phyloP scores from a whole-genome alignment of 1,139 yeast species.

The Suhomyces choctaworum region DNA sequence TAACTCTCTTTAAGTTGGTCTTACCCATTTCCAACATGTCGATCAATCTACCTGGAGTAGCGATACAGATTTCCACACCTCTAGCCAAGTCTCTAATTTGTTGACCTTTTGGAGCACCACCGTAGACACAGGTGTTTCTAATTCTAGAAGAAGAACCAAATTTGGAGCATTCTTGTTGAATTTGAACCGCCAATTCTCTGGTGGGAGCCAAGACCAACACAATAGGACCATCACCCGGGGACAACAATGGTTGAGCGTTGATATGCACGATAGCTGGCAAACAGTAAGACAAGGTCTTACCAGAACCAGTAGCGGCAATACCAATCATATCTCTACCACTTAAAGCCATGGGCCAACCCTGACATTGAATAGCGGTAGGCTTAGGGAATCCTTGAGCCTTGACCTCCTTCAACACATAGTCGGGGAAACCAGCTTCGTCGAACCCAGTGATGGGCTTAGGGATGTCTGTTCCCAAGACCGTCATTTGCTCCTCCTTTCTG shows the following conservation, averaged over 20 bases:
- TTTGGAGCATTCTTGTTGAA: constrained; percentile 92
- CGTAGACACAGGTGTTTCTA: constrained; percentile 96
- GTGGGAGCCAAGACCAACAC: constrained; percentile 96
- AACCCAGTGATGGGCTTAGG: constrained; percentile 93
- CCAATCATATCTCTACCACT: constrained; percentile 99
- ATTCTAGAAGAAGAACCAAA: constrained; percentile 90
- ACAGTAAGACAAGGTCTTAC: constrained; percentile 96
- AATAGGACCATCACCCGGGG: constrained; percentile 96
- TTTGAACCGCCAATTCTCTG: constrained; percentile 97
- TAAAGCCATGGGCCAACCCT: constrained; percentile 99
- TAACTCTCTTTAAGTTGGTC: constrained; percentile 93
- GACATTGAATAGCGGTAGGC: constrained; percentile 97
- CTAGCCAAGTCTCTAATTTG: constrained; percentile 93
- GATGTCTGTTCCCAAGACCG: constrained; percentile 75
- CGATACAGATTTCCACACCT: constrained; percentile 94
- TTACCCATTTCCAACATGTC: constrained; percentile 96
- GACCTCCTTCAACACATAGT: constrained; percentile 85
- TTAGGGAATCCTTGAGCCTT: constrained; percentile 88
- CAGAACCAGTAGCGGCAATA: constrained; percentile 98
- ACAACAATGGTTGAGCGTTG: constrained; percentile 92
- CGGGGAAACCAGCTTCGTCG: constrained; percentile 97
- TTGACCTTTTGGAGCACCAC: constrained; percentile 98
- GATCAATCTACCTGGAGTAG: constrained; percentile 97
- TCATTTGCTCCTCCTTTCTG: constrained; percentile 86
- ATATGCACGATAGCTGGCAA: constrained; percentile 96